Evolutionary conservation across 805 yeast species (phyloP).

Genomic region (Grigorovia humatica): DNA sequence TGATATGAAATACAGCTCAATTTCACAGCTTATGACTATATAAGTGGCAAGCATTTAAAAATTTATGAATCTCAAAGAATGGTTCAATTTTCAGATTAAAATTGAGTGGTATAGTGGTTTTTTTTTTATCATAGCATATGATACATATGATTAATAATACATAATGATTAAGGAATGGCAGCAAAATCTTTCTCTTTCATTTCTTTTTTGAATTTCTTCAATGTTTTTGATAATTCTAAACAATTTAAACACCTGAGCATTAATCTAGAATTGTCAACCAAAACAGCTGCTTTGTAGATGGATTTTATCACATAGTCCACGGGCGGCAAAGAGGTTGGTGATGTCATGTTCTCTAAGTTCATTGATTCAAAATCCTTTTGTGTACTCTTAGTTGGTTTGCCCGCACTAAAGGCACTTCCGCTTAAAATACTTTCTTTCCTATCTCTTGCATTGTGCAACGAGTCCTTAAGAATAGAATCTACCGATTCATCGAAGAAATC

Average conservation of each 20-base stretch:
- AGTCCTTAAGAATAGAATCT: slow-evolving; percentile 22
- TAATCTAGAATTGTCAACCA: slow-evolving; percentile 55
- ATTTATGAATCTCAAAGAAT: no score
- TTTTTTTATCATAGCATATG: no score
- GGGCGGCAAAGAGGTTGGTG: slow-evolving; percentile 47
- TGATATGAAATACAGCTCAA: no score
- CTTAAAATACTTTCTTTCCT: slow-evolving; percentile 2
- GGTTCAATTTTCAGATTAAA: no score
- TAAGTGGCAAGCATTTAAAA: no score
- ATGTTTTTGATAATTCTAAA: slow-evolving; percentile 21
- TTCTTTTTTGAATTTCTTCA: slow-evolving; percentile 13
- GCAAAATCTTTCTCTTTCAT: not conserved
- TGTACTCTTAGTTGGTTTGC: slow-evolving; percentile 7
- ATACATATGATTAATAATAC: not conserved
- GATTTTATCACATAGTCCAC: slow-evolving; percentile 45
- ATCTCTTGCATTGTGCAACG: slow-evolving; percentile 5
- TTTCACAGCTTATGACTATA: no score
- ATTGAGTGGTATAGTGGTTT: no score
- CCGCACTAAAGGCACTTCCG: slow-evolving; percentile 1
- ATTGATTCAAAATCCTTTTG: slow-evolving; percentile 22
- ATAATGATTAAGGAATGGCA: not conserved
- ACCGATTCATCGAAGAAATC: slow-evolving; percentile 19
- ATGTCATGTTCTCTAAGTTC: slow-evolving; percentile 48
- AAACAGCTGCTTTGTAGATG: slow-evolving; percentile 50
- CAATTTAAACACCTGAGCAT: slow-evolving; percentile 32